Evolutionary conservation across 2,329 filamentous ascomycete genomes (phyloP).

Genomic region (Achaetomium macrosporum): DNA sequence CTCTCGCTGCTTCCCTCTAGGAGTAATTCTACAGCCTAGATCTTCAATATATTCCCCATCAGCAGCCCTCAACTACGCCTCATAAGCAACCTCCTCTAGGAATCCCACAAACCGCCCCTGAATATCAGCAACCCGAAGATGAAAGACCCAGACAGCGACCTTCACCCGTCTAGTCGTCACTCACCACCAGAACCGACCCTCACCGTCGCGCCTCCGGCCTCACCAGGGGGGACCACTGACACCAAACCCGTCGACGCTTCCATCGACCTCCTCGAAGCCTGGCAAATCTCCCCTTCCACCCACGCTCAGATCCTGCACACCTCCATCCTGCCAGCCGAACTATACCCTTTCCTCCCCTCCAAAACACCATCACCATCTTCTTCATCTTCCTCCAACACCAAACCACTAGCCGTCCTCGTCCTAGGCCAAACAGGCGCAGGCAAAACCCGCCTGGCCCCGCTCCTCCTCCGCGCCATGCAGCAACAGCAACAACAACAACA

Average conservation of each 20-base stretch:
- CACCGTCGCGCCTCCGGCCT: not conserved
- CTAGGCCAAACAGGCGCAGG: conserved; percentile 46
- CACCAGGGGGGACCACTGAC: not conserved
- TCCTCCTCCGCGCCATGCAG: conserved; percentile 31
- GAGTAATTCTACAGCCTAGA: too few relatives aligned
- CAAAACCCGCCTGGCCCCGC: conserved; percentile 40
- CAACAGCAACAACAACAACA: not conserved
- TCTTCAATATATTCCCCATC: too few relatives aligned
- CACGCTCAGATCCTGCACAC: conserved; percentile 18
- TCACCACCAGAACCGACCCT: too few relatives aligned
- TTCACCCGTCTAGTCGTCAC: too few relatives aligned
- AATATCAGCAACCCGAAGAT: too few relatives aligned
- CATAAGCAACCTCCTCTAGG: not conserved
- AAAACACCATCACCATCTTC: not conserved
- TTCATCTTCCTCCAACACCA: conserved; percentile 7
- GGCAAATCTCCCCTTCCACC: conserved; percentile 14
- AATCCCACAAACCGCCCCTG: conserved; percentile 26
- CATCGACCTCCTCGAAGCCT: conserved; percentile 12
- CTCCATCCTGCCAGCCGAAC: conserved; percentile 30
- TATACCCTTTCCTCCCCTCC: conserved; percentile 21
- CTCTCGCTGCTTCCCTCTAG: too few relatives aligned
- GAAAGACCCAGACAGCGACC: too few relatives aligned
- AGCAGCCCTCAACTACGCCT: too few relatives aligned
- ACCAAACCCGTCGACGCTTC: not conserved
- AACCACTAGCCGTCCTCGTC: conserved; percentile 38